These are phyloP conservation scores for Helotiales sp. DNA, from an alignment of 2,329 filamentous ascomycete genomes.

Conservation along the genomic window DNA sequence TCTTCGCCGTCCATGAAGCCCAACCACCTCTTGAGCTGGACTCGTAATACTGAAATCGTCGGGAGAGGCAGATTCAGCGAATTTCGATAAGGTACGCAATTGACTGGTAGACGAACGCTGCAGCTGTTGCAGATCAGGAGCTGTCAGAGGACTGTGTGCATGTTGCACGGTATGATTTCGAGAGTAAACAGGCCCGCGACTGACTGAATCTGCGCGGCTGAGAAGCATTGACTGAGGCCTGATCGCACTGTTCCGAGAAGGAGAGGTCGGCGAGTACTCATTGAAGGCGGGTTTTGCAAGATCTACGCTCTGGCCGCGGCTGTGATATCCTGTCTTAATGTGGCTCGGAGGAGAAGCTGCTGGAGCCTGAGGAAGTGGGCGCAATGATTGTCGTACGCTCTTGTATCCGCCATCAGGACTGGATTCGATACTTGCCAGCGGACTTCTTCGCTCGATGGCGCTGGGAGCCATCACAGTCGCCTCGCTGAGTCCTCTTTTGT, in stretches of 20 bases:
- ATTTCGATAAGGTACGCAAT: conserved; percentile 80
- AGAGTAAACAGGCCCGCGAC: conserved; percentile 13
- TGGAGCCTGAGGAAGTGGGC: conserved; percentile 70
- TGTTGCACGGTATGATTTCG: conserved; percentile 34
- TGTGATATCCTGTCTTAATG: conserved; percentile 32
- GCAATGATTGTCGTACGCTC: conserved; percentile 73
- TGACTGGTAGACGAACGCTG: conserved; percentile 89
- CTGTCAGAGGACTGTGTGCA: conserved; percentile 49
- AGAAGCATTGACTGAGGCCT: conserved; percentile 63
- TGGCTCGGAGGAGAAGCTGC: conserved; percentile 44
- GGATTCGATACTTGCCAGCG: conserved; percentile 38
- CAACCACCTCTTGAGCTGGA: conserved; percentile 81
- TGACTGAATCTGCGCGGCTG: conserved; percentile 55
- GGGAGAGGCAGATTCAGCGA: conserved; percentile 72
- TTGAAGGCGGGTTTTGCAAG: conserved; percentile 54
- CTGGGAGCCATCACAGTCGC: conserved; percentile 55
- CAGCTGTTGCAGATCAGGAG: conserved; percentile 76
- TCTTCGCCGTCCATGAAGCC: conserved; percentile 78
- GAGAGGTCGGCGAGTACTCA: conserved; percentile 18
- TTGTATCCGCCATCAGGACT: conserved; percentile 67
- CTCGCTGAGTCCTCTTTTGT: conserved; percentile 78
- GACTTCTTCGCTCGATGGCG: conserved; percentile 47
- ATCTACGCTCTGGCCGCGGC: conserved; percentile 59
- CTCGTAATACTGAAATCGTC: conserved; percentile 81
- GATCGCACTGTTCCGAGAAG: conserved; percentile 21